Conservation (phyloP, 2,329 filamentous ascomycete species). For the Neopestalotiopsis sp. region DNA sequence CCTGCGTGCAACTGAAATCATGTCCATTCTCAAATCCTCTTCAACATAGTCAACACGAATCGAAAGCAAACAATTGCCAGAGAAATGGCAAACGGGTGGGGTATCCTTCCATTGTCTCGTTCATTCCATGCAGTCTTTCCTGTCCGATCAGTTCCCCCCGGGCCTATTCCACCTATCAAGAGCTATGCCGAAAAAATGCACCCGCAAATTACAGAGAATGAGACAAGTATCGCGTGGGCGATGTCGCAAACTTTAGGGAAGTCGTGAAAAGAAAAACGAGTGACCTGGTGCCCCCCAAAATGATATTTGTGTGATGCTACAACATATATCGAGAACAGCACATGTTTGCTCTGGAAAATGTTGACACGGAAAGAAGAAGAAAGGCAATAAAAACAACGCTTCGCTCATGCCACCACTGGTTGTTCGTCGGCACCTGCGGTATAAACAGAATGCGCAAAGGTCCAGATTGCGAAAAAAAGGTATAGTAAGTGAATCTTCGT, state of each 20-base stretch:
- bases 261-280: conserved; percentile 34
- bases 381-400: conserved; percentile 32
- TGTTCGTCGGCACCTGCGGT: conserved; percentile 16
- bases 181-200: conserved; percentile 20
- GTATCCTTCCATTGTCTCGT: conserved; percentile 42
- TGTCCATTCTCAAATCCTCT: conserved; percentile 22
- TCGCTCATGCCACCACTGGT: conserved; percentile 33
- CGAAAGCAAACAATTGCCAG: conserved; percentile 24
- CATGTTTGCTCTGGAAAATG: conserved; percentile 16
- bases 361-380: conserved; percentile 12
- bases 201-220: conserved; percentile 22
- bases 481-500: conserved; percentile 37
- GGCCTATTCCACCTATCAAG: conserved; percentile 28
- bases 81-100: conserved; percentile 35
- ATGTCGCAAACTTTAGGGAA: conserved; percentile 39
- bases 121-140: conserved; percentile 40
- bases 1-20: conserved; percentile 27
- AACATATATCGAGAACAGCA: conserved; percentile 8
- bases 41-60: conserved; percentile 37
- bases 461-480: conserved; percentile 14
- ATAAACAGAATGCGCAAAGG: conserved; percentile 30
- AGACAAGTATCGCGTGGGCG: conserved; percentile 40
- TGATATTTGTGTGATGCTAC: conserved; percentile 26
- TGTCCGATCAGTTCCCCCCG: conserved; percentile 15
- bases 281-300: conserved; percentile 36